Evolutionary conservation across 441 rosid species (phyloP).

Genomic region (Gossypium schwendimanii): DNA sequence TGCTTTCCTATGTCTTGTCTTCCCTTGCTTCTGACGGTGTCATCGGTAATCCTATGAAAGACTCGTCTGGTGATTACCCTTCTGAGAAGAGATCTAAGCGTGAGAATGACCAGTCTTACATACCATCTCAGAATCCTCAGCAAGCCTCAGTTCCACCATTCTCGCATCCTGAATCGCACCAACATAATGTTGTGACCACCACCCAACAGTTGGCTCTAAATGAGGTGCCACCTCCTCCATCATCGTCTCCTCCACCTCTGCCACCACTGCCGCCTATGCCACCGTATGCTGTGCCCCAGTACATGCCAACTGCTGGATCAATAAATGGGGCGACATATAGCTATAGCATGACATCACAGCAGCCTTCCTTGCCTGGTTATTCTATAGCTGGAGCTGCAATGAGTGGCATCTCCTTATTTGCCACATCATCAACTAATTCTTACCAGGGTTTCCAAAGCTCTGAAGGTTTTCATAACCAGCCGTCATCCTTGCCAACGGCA

Average conservation of each 20-base stretch:
- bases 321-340: constrained; percentile 8
- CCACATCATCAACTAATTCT: constrained; percentile 7
- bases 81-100: constrained; percentile 70
- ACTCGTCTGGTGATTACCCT: constrained; percentile 39
- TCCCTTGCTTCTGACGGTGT: constrained; percentile 86
- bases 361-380: constrained; percentile 10
- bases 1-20: constrained; percentile 88
- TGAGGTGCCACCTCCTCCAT: constrained; percentile 18
- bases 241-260: constrained; percentile 17
- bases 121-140: constrained; percentile 14
- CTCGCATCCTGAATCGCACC: neutral
- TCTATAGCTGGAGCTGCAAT: constrained; percentile 1
- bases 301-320: constrained; percentile 13
- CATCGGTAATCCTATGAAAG: constrained; percentile 43
- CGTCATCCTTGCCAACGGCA: neutral
- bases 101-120: constrained; percentile 55
- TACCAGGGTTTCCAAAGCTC: constrained; percentile 16
- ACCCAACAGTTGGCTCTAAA: neutral
- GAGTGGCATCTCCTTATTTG: constrained; percentile 1
- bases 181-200: neutral
- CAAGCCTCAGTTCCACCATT: neutral
- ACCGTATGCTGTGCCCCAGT: constrained; percentile 8
- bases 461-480: constrained; percentile 14
- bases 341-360: constrained; percentile 3
- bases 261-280: constrained; percentile 14